Conservation (phyloP, 2,329 filamentous ascomycete species). For the Ophiognomonia clavigignenti-juglandacearum region DNA sequence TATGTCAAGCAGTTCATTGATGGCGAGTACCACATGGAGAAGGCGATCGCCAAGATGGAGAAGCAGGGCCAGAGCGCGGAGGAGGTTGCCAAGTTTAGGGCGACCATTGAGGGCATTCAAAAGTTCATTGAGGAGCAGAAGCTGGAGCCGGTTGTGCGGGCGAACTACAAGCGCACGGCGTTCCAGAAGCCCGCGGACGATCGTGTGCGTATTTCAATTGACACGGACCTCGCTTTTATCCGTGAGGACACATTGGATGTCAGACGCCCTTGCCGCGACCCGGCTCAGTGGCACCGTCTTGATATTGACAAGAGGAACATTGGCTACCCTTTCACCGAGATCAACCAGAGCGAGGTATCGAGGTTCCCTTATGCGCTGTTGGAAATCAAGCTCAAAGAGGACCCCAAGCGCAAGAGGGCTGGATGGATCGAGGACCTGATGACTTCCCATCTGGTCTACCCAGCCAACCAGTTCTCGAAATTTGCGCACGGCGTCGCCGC, state of each 20-base stretch:
- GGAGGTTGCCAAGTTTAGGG: slow-evolving; percentile 64
- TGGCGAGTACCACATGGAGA: slow-evolving; percentile 87
- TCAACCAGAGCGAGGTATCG: slow-evolving; percentile 86
- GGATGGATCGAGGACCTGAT: slow-evolving; percentile 91
- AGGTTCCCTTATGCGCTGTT: slow-evolving; percentile 87
- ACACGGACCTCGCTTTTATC: slow-evolving; percentile 88
- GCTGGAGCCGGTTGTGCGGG: slow-evolving; percentile 79
- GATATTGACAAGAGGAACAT: slow-evolving; percentile 83
- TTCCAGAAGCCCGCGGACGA: slow-evolving; percentile 95
- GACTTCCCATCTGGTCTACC: slow-evolving; percentile 85
- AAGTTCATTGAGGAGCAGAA: slow-evolving; percentile 71
- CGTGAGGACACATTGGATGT: slow-evolving; percentile 70
- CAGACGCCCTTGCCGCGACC: slow-evolving; percentile 83
- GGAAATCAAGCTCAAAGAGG: slow-evolving; percentile 83
- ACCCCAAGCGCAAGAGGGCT: slow-evolving; percentile 61
- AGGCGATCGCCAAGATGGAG: slow-evolving; percentile 82
- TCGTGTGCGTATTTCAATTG: slow-evolving; percentile 84
- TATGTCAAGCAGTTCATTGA: slow-evolving; percentile 85
- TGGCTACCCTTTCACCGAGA: slow-evolving; percentile 79
- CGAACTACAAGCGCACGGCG: slow-evolving; percentile 89
- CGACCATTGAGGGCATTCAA: slow-evolving; percentile 72
- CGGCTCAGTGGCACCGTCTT: slow-evolving; percentile 81
- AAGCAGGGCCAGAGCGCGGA: slow-evolving; percentile 63
- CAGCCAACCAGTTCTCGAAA: slow-evolving; percentile 88
- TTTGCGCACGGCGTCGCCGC: slow-evolving; percentile 91